Percentiles rank a stretch among this genome's conserved stretches.
These are phyloP conservation scores for Volvox carteri DNA, from an alignment of 163 green algal species.

Conservation along the genomic window DNA sequence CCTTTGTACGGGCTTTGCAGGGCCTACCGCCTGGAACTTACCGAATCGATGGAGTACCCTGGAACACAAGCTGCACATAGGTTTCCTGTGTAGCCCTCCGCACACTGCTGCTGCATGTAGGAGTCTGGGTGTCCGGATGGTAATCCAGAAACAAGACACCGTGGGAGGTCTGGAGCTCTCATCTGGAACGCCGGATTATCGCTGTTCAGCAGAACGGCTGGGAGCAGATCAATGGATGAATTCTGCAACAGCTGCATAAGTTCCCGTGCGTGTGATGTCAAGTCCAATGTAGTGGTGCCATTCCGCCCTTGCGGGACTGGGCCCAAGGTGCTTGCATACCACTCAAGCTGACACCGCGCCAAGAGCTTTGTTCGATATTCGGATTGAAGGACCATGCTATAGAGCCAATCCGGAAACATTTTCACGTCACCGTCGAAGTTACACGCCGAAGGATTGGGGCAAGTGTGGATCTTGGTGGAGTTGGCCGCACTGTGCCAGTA, in stretches of 20 bases:
- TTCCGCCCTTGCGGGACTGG: too few species aligned
- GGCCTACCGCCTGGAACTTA: too few species aligned
- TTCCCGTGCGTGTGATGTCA: too few species aligned
- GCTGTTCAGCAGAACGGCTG: too few species aligned
- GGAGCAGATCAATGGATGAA: too few species aligned
- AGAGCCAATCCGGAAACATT: not conserved
- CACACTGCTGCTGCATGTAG: constrained; percentile 46
- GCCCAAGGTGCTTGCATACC: constrained; percentile 9
- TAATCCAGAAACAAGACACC: constrained; percentile 5
- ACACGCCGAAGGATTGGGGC: constrained; percentile 6
- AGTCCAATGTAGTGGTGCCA: too few species aligned
- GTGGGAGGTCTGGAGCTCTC: too few species aligned
- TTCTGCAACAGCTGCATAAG: too few species aligned
- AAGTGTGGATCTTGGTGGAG: not conserved
- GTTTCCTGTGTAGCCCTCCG: constrained; percentile 23
- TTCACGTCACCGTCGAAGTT: not conserved
- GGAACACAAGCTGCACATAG: constrained; percentile 30
- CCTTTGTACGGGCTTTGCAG: too few species aligned
- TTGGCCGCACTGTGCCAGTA: constrained; percentile 44
- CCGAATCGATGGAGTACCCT: not conserved
- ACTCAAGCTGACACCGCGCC: not conserved
- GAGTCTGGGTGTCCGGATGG: not conserved
- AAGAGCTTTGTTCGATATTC: not conserved
- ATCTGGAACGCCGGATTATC: too few species aligned
- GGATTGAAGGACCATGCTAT: not conserved